Percentiles rank a stretch among this genome's conserved stretches.
Conservation (phyloP, 805 yeast genomes). For the Candida corydali region DNA sequence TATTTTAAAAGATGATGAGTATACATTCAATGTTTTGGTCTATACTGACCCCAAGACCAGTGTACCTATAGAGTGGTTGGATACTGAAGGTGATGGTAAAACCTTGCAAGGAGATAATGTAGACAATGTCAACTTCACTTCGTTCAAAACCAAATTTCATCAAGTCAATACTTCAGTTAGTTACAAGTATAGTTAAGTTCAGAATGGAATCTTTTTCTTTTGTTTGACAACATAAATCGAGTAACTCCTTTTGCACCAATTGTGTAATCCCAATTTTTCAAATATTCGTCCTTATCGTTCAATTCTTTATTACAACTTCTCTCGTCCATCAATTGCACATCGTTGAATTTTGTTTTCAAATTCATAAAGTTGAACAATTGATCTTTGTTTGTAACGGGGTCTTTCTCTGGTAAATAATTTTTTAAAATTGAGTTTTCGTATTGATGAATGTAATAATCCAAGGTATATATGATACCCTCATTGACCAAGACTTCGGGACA, state of each 20-base stretch:
- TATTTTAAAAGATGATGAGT: constrained; percentile 48
- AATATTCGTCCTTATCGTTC: constrained; percentile 43
- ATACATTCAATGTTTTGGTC: constrained; percentile 82
- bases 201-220: constrained; percentile 41
- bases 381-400: constrained; percentile 38
- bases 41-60: constrained; percentile 66
- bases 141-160: constrained; percentile 65
- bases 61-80: constrained; percentile 83
- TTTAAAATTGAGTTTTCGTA: constrained; percentile 49
- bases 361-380: constrained; percentile 45
- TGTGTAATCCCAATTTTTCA: constrained; percentile 41
- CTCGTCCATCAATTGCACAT: constrained; percentile 31
- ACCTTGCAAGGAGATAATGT: constrained; percentile 46
- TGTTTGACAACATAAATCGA: constrained; percentile 51
- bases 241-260: constrained; percentile 37
- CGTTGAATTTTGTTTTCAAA: constrained; percentile 39
- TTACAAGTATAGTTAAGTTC: constrained; percentile 41
- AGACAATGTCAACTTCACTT: constrained; percentile 66
- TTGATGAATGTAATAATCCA: constrained; percentile 59
- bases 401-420: constrained; percentile 35
- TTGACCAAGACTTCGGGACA: constrained; percentile 42
- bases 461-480: constrained; percentile 52
- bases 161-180: constrained; percentile 70
- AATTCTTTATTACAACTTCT: constrained; percentile 17
- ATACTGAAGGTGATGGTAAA: constrained; percentile 55